phyloP scores from a whole-genome alignment of 371 early-diverging fungal genomes.

The Syncephalastrum contaminatum region DNA sequence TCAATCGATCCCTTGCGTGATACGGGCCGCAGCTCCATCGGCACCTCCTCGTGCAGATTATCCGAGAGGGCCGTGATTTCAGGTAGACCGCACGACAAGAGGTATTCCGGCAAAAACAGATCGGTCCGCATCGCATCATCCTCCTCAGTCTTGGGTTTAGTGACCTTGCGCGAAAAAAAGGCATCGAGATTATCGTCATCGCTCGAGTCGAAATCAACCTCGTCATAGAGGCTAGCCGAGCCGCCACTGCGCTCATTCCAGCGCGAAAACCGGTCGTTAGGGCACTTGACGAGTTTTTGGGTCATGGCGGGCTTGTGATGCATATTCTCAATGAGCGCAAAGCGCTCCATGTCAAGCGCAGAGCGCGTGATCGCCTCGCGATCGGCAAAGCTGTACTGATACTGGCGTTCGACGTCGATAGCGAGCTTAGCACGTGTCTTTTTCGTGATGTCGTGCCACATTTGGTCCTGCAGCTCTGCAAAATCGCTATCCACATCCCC shows the following conservation, averaged over 20 bases:
- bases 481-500: conserved; percentile 50
- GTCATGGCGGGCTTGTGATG: conserved; percentile 40
- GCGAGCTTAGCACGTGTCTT: conserved; percentile 55
- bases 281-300: conserved; percentile 31
- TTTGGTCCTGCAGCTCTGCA: conserved; percentile 53
- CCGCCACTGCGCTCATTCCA: conserved; percentile 36
- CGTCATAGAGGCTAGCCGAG: conserved; percentile 36
- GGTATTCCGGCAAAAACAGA: conserved; percentile 57
- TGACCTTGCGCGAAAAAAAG: conserved; percentile 52
- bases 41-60: conserved; percentile 12
- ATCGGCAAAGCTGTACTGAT: conserved; percentile 55
- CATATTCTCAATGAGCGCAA: conserved; percentile 47
- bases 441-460: conserved; percentile 65
- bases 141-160: conserved; percentile 40
- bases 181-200: conserved; percentile 54
- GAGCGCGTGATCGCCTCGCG: conserved; percentile 49
- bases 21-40: neutral
- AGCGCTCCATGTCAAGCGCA: conserved; percentile 56
- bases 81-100: conserved; percentile 49
- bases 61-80: conserved; percentile 34
- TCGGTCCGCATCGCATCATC: conserved; percentile 41
- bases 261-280: conserved; percentile 29
- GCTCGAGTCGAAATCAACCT: conserved; percentile 50
- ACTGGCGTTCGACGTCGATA: conserved; percentile 50
- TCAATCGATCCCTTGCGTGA: conserved; percentile 8